Evolutionary conservation across 2,329 filamentous ascomycete species (phyloP).

Genomic region (Ascochyta rabiei): DNA sequence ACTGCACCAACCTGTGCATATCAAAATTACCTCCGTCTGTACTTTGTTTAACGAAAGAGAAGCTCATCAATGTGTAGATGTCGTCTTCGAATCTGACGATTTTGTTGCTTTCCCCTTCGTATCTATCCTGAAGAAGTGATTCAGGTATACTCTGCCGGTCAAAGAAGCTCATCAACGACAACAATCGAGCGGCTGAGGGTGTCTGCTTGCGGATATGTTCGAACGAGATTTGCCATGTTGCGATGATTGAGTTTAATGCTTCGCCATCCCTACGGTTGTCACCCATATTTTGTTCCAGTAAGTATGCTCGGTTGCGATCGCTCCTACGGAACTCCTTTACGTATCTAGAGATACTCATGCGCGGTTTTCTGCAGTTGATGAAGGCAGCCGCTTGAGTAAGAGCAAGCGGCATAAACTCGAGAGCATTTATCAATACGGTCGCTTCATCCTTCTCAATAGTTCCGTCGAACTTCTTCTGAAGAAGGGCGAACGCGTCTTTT

Average conservation of each 20-base stretch:
- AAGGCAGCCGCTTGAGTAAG: slow-evolving; percentile 13
- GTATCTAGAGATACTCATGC: slow-evolving; percentile 6
- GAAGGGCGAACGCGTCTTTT: slow-evolving; percentile 6
- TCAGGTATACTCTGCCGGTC: slow-evolving; percentile 23
- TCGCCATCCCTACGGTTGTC: not conserved
- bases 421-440: not conserved
- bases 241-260: slow-evolving; percentile 32
- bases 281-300: not conserved
- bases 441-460: not conserved
- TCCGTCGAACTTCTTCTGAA: slow-evolving; percentile 12
- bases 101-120: slow-evolving; percentile 3
- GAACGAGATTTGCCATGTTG: slow-evolving; percentile 45
- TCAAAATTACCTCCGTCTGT: slow-evolving; percentile 11
- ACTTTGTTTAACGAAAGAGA: slow-evolving; percentile 18
- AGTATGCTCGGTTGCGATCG: not conserved
- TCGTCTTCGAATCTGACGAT: slow-evolving; percentile 26
- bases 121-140: slow-evolving; percentile 27
- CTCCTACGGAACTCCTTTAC: not conserved
- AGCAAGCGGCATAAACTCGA: slow-evolving; percentile 17
- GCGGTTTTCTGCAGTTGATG: slow-evolving; percentile 1
- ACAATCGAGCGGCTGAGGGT: slow-evolving; percentile 48
- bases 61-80: slow-evolving; percentile 18
- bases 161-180: slow-evolving; percentile 48
- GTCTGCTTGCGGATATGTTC: slow-evolving; percentile 42
- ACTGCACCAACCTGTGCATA: slow-evolving; percentile 33